Base-by-base conservation (phyloP, 176 grass and related monocot genomes). In the Otatea glauca region DNA sequence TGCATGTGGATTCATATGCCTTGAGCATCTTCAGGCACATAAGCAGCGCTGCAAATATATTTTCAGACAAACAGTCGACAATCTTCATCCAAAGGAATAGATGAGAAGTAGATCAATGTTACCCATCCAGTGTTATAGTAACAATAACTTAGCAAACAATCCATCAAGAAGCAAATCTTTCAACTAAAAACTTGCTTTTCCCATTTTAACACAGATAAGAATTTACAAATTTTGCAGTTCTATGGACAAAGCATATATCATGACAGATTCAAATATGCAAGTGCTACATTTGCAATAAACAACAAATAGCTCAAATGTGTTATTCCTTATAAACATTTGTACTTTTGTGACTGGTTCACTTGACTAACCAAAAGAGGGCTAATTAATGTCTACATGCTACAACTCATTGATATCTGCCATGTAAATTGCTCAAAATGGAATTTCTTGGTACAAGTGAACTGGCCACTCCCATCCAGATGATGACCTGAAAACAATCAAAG, bases 341-440 rank as follows among this genome's bases (percentile, higher is more conserved):
- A 65, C 3, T 65, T 24, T 11, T 18, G 35, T 18, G 14, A 54
- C 4, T 39, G 9, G 5, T 75, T 39, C 50, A 74, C 47, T 74
- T 39, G 32, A 75, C 18, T 12, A 20, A 23, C 29, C 5, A 53
- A 75, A 35, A 15, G 24, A 32, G 24, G 2, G 13, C 13, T 15
- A 32, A 64, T 64, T 25, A 64, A 64, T 65, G 81, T 4, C 8
- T 41, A 37, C 45, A 51, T 50, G 70, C 81, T 74, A 83, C 20
- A 51, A 65, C 21, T 65, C 21, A 70, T 27, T 29, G 35, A 58
- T 42, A 55, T 58, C 6, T 58, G 49, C 7, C 21, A 59, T 81
- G 1, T 82, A 70, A 23, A 44, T 82, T 58, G 50, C 66, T 71
- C 38, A 59, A 47, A 69, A 43, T 37, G 5, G 29, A 56, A 39